Conservation (phyloP, 805 yeast genomes). For the Priceomyces medius region DNA sequence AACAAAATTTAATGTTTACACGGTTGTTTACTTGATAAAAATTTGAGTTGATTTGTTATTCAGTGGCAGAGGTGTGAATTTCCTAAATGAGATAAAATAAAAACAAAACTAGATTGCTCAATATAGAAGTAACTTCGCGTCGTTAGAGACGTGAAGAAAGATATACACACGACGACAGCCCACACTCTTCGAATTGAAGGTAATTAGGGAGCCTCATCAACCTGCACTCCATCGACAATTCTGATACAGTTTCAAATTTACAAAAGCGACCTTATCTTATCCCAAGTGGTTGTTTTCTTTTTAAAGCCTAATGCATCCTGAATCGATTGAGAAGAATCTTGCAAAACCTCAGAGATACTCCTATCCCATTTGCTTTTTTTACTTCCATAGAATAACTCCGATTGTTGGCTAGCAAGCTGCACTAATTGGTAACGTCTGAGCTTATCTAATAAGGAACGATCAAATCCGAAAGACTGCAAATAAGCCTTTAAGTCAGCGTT, state of each 20-base stretch:
- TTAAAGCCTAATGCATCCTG: slow-evolving; percentile 13
- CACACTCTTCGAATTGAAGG: too few species aligned
- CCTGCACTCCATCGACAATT: too few species aligned
- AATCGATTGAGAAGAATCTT: slow-evolving; percentile 11
- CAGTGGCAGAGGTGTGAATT: background rate
- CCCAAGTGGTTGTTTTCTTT: slow-evolving; percentile 7
- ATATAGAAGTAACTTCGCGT: slow-evolving; percentile 13
- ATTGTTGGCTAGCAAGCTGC: slow-evolving; percentile 39
- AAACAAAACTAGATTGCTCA: slow-evolving; percentile 21
- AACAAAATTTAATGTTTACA: background rate
- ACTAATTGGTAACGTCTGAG: slow-evolving; percentile 34
- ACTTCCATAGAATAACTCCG: slow-evolving; percentile 32
- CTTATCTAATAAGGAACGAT: slow-evolving; percentile 17
- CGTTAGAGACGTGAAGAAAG: background rate
- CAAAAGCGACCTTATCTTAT: slow-evolving; percentile 9
- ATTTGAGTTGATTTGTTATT: slow-evolving; percentile 1
- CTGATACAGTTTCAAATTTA: too few species aligned
- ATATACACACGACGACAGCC: too few species aligned
- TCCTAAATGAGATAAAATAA: slow-evolving; percentile 10
- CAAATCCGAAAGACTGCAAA: slow-evolving; percentile 42
- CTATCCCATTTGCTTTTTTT: slow-evolving; percentile 15
- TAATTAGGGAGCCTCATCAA: too few species aligned
- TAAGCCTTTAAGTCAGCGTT: slow-evolving; percentile 42
- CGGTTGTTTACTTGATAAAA: slow-evolving; percentile 1
- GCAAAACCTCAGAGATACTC: slow-evolving; percentile 13